Conservation (phyloP, 306 rosid species). For the Fagus sylvatica region DNA sequence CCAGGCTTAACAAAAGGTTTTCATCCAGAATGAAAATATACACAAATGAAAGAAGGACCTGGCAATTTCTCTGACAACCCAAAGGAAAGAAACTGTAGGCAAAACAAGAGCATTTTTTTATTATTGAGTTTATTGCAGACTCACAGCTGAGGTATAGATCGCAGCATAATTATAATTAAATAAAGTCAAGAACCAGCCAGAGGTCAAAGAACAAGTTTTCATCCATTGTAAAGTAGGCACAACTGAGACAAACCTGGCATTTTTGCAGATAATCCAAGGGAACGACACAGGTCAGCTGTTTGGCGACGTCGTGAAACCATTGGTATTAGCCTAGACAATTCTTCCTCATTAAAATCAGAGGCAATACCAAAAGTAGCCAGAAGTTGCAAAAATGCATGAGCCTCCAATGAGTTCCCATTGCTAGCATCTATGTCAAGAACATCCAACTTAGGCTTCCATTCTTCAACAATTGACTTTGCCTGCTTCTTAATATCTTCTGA, state of each 20-base stretch:
- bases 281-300: constrained; percentile 93
- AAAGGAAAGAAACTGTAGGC: not conserved
- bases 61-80: not conserved
- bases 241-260: constrained; percentile 74
- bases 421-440: constrained; percentile 91
- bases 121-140: too few species aligned
- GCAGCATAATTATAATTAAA: not conserved
- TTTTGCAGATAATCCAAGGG: constrained; percentile 87
- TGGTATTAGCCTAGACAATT: constrained; percentile 78
- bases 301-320: constrained; percentile 98
- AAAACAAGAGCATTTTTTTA: not conserved
- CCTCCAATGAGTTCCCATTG: constrained; percentile 95
- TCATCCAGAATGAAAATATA: not conserved
- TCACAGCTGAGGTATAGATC: not conserved
- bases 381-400: constrained; percentile 99
- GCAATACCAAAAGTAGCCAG: constrained; percentile 77
- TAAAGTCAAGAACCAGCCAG: not conserved
- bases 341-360: constrained; percentile 82
- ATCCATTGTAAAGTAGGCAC: constrained; percentile 12
- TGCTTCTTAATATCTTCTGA: constrained; percentile 65
- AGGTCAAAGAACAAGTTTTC: not conserved
- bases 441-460: constrained; percentile 93
- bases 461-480: constrained; percentile 81
- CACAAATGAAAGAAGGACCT: not conserved
- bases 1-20: not conserved